These are phyloP conservation scores for Blastocystis sp. DNA, from an alignment of 352 stramenopile genomes.

Conservation along the genomic window DNA sequence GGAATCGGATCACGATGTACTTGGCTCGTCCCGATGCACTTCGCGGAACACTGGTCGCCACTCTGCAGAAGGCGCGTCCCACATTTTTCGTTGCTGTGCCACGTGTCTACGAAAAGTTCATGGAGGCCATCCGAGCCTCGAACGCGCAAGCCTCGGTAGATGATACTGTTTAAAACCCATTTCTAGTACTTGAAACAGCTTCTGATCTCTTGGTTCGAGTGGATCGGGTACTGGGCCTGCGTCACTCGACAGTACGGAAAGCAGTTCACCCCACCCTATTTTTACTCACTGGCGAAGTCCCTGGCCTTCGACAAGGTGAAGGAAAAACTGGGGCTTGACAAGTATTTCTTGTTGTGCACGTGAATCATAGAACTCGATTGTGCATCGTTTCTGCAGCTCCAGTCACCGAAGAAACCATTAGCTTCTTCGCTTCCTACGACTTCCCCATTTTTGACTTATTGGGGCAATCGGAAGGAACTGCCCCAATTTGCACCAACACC, in stretches of 20 bases:
- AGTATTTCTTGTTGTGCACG: constrained; percentile 41
- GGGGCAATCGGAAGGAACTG: constrained; percentile 81
- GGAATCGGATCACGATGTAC: constrained; percentile 67
- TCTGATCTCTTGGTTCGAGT: constrained; percentile 82
- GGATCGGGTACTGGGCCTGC: constrained; percentile 64
- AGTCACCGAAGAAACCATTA: constrained; percentile 81
- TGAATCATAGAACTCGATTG: constrained; percentile 43
- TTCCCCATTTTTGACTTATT: constrained; percentile 86
- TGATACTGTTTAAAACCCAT: not conserved
- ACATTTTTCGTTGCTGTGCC: constrained; percentile 77
- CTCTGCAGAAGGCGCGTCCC: constrained; percentile 70
- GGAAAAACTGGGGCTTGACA: constrained; percentile 50
- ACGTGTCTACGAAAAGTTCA: constrained; percentile 76
- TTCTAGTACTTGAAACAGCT: constrained; percentile 84
- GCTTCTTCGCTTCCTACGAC: constrained; percentile 88
- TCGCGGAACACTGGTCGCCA: constrained; percentile 69
- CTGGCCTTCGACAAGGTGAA: constrained; percentile 70
- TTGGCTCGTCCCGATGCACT: constrained; percentile 75
- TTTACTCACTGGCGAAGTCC: constrained; percentile 77
- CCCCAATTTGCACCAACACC: constrained; percentile 70
- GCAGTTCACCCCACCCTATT: constrained; percentile 76
- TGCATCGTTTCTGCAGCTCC: constrained; percentile 71
- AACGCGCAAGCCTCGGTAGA: constrained; percentile 24
- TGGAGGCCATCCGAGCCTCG: constrained; percentile 64
- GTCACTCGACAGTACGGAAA: constrained; percentile 76